Evolutionary conservation across 306 rosid genomes (phyloP), one percentile per base, ranked within the genome.

Genomic region (Castanea crenata): DNA sequence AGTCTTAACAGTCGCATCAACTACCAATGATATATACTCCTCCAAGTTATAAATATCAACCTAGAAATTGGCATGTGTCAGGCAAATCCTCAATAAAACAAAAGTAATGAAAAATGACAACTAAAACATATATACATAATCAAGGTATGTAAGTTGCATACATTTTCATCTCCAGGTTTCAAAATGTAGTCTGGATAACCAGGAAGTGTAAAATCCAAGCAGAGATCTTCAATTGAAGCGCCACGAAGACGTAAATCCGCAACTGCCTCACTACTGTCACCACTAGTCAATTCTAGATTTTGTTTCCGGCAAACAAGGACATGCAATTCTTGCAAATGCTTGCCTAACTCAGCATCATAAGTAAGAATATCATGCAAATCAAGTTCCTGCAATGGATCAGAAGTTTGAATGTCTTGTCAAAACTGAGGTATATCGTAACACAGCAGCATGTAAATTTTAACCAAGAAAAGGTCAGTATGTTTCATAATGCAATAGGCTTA

Each of bases 331-430:
- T 85, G 90, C 89, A 93, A 84, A 82, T 90, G 91, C 92, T 91
- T 96, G 83, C 98, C 98, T 76, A 93, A 88, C 77, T 96, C 99
- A 11, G 94, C 83, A 74, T 96, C 99, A 77, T 91, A 85, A 76
- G 89, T 85, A 83, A 93, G 92, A 80, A 96, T 82, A 87, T 93
- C 99, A 56, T 96, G 92, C 86, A 96, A 85, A 91, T 96, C 99
- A 87, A 96, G 99, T 61, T 96, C 99, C 99, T 96, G 91, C 76
- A 83, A 80, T 52, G 74, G 44, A 54, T 67, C 13, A 23, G 21
- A 65, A 61, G 35, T 74, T 20, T 64, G 21, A 79, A 65, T 71
- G 46, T 74, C 79, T 15, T 18, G 5, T 41, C 75, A 57, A 18
- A 68, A 58, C 21, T 56, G 74, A 69, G 59, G 51, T 19, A 31